Evolutionary conservation across 1,284 basidiomycete genomes (phyloP), one percentile per base, ranked within the genome.

Genomic region (Kwoniella shivajii): DNA sequence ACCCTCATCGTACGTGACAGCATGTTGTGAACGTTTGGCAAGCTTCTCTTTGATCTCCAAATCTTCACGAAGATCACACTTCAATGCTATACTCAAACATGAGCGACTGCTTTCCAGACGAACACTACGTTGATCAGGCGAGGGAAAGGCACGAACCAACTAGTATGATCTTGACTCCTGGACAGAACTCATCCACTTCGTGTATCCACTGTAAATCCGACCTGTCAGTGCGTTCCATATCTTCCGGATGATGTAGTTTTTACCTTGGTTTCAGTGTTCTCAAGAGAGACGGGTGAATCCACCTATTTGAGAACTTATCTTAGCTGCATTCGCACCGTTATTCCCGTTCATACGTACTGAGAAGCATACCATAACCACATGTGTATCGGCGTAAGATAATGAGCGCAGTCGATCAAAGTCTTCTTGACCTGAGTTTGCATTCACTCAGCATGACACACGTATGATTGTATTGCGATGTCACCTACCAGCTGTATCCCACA

Each of bases 401-500:
- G 91, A 92, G 45, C 95, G 84, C 53, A 98, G 79, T 47, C 92
- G 82, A 74, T 96, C 94, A 74, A 97, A 97, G 68, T 97, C 94
- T 80, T 98, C 94, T 77, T 96, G 92, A 24, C 91, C 93, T 92
- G 24, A 20, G 2, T 1, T 6, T 7, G 16, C 4, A 18, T 13
- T 30, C 22, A 38, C 39, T 47, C 14, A 18, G n/a, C n/a, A n/a
- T n/a, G 37, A 22, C 31, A 24, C 30, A 14, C 11, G 22, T 26
- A 13, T 33, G 16, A 22, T 20, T 20, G 9, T 48, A 39, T 45
- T 45, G 9, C 13, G 11, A 34, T 29, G 13, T 46, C 18, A 79
- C 85, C 65, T 69, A 90, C 92, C 92, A 36, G 94, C 94, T 38
- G 94, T 97, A 75, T 98, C 95, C 94, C 94, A 98, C 57, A 98